These are phyloP conservation scores for Elsinoe batatas DNA, from an alignment of 2,329 filamentous ascomycete species.

Conservation along the genomic window DNA sequence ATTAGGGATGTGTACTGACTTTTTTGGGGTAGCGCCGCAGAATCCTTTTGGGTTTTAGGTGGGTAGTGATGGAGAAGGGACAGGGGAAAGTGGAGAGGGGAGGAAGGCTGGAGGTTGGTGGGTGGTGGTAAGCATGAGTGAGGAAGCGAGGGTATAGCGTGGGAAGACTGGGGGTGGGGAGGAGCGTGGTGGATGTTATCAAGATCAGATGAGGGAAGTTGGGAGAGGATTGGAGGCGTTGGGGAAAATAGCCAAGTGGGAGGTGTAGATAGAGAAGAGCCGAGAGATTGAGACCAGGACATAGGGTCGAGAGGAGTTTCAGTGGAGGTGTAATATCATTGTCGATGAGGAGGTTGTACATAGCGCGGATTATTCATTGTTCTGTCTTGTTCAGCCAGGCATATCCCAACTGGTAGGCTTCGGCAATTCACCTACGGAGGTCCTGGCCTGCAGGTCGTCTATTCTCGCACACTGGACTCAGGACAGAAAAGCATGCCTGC, in stretches of 20 bases:
- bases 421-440: too few relatives aligned
- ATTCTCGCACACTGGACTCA: too few relatives aligned
- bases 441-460: too few relatives aligned
- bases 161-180: too few relatives aligned
- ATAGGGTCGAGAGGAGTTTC: not conserved
- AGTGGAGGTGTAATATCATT: not conserved
- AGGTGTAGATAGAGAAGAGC: not conserved
- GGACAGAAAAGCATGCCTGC: too few relatives aligned
- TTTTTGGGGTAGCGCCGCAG: slow-evolving; percentile 45
- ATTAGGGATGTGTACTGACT: slow-evolving; percentile 17
- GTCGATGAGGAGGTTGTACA: not conserved
- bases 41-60: slow-evolving; percentile 60
- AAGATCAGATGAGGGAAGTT: too few relatives aligned
- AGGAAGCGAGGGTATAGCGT: too few relatives aligned
- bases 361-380: not conserved
- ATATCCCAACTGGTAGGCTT: too few relatives aligned
- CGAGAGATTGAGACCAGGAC: not conserved
- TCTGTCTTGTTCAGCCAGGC: not conserved
- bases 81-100: not conserved
- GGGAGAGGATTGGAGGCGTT: too few relatives aligned
- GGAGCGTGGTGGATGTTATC: too few relatives aligned
- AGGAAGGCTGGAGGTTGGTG: not conserved
- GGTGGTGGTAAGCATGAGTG: not conserved
- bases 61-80: too few relatives aligned
- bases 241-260: not conserved